phyloP scores from a whole-genome alignment of 768 basidiomycete species.

The Kwoniella dejecticola region DNA sequence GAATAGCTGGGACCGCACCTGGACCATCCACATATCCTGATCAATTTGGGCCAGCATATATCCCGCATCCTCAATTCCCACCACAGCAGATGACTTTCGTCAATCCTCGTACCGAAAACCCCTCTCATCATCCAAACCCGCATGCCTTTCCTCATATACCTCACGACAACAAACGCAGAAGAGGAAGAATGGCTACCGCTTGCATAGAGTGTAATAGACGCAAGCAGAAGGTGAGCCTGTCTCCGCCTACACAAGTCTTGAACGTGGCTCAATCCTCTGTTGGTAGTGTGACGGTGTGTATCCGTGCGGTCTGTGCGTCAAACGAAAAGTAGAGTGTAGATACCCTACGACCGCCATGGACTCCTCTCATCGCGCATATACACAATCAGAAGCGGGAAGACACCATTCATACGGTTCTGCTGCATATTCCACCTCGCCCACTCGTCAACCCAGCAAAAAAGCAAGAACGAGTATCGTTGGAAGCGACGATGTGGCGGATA shows the following conservation, averaged over 20 bases:
- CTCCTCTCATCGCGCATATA: neutral
- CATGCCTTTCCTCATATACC: neutral
- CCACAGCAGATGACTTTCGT: neutral
- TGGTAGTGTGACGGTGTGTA: slow-evolving; percentile 18
- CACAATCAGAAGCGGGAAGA: neutral
- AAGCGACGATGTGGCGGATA: neutral
- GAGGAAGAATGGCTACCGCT: slow-evolving; percentile 25
- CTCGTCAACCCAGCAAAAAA: neutral
- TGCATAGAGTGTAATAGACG: slow-evolving; percentile 25
- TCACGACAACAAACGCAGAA: slow-evolving; percentile 7
- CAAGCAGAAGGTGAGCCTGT: slow-evolving; percentile 27
- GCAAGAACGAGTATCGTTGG: neutral
- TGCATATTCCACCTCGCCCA: neutral
- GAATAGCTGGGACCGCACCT: too few relatives aligned
- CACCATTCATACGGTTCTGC: neutral
- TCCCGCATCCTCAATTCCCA: neutral
- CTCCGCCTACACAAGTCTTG: neutral
- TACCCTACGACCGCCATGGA: neutral
- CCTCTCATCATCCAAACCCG: neutral
- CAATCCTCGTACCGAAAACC: neutral
- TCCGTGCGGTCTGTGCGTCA: slow-evolving; percentile 19
- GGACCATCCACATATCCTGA: neutral
- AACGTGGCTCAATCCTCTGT: neutral
- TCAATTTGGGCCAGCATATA: neutral
- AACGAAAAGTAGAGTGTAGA: slow-evolving; percentile 2